Conservation (phyloP, 192 early-diverging fungal genomes). For the Pilaira anomala region DNA sequence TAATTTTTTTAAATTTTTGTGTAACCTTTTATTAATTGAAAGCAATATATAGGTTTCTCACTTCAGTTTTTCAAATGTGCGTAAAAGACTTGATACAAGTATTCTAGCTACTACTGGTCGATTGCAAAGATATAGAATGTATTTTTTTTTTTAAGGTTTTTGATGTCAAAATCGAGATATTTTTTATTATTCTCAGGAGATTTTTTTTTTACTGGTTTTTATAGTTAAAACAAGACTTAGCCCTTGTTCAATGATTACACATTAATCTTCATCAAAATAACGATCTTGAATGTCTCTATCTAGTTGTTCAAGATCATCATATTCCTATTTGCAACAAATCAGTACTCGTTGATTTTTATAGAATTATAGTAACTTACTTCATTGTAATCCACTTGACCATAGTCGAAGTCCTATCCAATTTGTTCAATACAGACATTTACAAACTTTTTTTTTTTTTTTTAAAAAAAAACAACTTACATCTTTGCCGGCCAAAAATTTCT, state of each 20-base stretch:
- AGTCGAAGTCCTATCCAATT: constrained; percentile 36
- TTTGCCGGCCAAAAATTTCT: constrained; percentile 35
- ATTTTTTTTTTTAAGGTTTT: no score
- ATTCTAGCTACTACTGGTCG: no score
- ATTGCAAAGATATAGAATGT: no score
- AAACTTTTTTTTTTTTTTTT: neutral
- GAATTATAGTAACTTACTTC: constrained; percentile 17
- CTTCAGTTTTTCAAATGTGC: no score
- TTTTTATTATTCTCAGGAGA: no score
- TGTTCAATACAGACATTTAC: neutral
- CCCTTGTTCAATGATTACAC: no score
- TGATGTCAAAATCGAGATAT: no score
- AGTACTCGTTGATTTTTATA: neutral
- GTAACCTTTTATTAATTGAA: no score
- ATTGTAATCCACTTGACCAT: constrained; percentile 38
- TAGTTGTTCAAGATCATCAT: constrained; percentile 37
- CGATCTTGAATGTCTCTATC: constrained; percentile 36
- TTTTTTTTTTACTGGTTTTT: no score
- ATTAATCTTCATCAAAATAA: constrained; percentile 39
- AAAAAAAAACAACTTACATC: constrained; percentile 33
- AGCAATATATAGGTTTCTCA: no score
- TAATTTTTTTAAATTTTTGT: neutral
- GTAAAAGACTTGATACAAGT: no score
- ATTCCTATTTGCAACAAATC: constrained; percentile 15
- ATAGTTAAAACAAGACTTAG: no score